Evolutionary conservation across 2,329 filamentous ascomycete genomes (phyloP).

Genomic region (Colletotrichum sansevieriae): DNA sequence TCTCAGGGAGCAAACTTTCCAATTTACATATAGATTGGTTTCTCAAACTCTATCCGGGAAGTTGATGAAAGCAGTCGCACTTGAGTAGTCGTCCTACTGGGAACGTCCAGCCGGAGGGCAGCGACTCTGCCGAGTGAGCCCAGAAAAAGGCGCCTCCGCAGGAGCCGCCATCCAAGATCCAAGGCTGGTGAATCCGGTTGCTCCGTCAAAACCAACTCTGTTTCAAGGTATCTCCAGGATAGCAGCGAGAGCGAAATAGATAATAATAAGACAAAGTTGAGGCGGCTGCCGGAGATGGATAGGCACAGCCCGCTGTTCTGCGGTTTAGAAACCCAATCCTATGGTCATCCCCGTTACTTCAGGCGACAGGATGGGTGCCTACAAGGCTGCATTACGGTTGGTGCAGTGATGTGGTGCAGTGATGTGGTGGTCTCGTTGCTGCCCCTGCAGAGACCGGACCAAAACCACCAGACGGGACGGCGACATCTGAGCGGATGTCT

Average conservation of each 20-base stretch:
- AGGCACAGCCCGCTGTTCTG: conserved; percentile 8
- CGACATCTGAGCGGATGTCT: conserved; percentile 10
- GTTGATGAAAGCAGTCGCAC: not conserved
- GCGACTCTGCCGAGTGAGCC: conserved; percentile 6
- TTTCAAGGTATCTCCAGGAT: conserved; percentile 38
- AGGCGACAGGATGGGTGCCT: not conserved
- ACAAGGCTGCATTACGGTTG: conserved; percentile 27
- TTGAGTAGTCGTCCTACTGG: not conserved
- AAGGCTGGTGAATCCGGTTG: conserved; percentile 12
- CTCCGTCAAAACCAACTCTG: conserved; percentile 38
- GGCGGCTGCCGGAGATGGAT: not conserved
- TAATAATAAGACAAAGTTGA: conserved; percentile 23
- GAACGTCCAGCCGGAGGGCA: not conserved
- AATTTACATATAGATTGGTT: conserved; percentile 7
- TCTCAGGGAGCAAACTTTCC: conserved; percentile 35
- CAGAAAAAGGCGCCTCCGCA: conserved; percentile 8
- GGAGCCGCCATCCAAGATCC: conserved; percentile 29
- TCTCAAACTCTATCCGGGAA: conserved; percentile 28
- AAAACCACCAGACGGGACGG: conserved; percentile 20
- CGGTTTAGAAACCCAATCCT: not conserved
- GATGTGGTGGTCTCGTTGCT: conserved; percentile 16
- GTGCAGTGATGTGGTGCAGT: not conserved
- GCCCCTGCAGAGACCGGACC: not conserved
- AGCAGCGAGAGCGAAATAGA: conserved; percentile 17
- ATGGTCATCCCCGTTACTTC: not conserved